Evolutionary conservation across 2,329 filamentous ascomycete species (phyloP), one percentile per base, ranked within the genome.

Genomic region (Botrytis porri): DNA sequence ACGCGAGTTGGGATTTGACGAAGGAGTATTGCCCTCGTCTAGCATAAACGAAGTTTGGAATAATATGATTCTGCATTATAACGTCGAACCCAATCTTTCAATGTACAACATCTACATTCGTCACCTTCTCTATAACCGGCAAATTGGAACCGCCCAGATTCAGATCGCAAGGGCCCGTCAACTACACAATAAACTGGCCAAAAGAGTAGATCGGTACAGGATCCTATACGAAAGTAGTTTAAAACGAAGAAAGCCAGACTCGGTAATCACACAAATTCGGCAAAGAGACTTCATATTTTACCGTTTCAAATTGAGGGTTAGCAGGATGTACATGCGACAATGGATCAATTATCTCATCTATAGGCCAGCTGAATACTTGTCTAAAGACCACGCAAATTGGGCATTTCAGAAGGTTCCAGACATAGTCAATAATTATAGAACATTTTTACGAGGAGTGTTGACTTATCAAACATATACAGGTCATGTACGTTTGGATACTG

Each of bases 21-120:
- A 72, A 61, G 48, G 76, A 75, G 67, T 75, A 48, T 70, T 80
- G 25, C 77, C 77, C 54, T 29, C 62, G 32, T 57, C 70, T 37
- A 74, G 78, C 14, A 74, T 81, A 7, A 51, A 37, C 10, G 74
- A 75, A 70, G 70, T 81, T 32, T 80, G 78, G 78, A 48, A 65
- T 16, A 79, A 75, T 1, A 79, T 81, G 79, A 77, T 71, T 20
- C 77, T 76, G 35, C 79, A 78, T 16, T 81, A 81, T 71, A 79
- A 79, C 29, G 57, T 80, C 22, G 66, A 74, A 63, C 79, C 79
- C 25, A 77, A 74, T 2, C 70, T 80, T 20, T 63, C 75, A 45
- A 79, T 80, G 77, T 80, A 78, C 63, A 67, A 80, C 41, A 25
- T 37, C 10, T 64, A 75, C n/a, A 78, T 80, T n/a, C 61, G 37